Conservation (phyloP, 106 monocot species). For the Iris macrosiphon region DNA sequence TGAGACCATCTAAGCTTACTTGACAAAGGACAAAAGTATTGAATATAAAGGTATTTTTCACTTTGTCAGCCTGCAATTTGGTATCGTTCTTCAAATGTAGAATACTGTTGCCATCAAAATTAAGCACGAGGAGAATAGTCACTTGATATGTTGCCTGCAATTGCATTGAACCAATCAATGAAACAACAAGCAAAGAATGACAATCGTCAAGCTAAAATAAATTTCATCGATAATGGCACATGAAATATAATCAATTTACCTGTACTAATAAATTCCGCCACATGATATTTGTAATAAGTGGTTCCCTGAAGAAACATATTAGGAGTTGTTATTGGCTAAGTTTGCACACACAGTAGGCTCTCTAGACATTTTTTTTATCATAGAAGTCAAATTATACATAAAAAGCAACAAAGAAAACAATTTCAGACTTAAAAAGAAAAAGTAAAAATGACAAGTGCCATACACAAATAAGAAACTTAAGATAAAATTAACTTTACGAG, state of each 20-base stretch:
- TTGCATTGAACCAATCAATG: background rate
- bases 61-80: slow-evolving; percentile 44
- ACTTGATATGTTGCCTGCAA: slow-evolving; percentile 85
- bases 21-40: slow-evolving; percentile 94
- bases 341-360: too few relatives aligned
- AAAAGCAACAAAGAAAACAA: background rate
- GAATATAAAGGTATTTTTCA: slow-evolving; percentile 82
- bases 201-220: background rate
- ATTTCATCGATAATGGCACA: background rate
- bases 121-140: slow-evolving; percentile 51
- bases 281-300: slow-evolving; percentile 80
- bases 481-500: background rate
- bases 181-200: background rate
- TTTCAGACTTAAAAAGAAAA: background rate
- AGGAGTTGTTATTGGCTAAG: background rate
- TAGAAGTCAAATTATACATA: background rate
- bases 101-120: slow-evolving; percentile 64
- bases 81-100: slow-evolving; percentile 47
- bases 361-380: too few relatives aligned
- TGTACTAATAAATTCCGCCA: slow-evolving; percentile 84
- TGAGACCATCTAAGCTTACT: slow-evolving; percentile 24
- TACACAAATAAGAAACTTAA: too few relatives aligned
- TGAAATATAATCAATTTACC: slow-evolving; percentile 25
- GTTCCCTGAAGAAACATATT: slow-evolving; percentile 38
- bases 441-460: too few relatives aligned